Percentiles rank a stretch among this genome's conserved stretches.
These are phyloP conservation scores for Cardiosporidium cionae DNA, from an alignment of 169 alveolate genomes.

Conservation along the genomic window DNA sequence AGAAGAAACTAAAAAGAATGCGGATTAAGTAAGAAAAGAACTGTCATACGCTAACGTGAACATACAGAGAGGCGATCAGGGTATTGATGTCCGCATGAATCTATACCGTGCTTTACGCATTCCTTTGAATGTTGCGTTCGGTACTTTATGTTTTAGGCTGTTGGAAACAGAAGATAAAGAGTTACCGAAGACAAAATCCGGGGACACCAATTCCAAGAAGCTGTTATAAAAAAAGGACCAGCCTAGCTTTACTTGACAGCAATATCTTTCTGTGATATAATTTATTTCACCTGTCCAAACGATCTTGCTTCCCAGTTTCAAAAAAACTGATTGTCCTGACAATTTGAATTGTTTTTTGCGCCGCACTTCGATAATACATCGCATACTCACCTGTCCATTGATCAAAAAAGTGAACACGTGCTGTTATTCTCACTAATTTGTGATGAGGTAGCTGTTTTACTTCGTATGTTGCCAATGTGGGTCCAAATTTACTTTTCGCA, in stretches of 20 bases:
- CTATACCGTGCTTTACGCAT: neutral
- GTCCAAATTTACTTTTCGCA: conserved; percentile 30
- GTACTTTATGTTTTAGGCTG: too few species aligned
- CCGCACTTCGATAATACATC: too few species aligned
- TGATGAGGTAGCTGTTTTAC: conserved; percentile 23
- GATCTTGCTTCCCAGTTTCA: neutral
- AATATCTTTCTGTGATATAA: neutral
- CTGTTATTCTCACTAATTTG: conserved; percentile 12
- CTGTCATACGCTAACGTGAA: too few species aligned
- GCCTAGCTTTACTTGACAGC: neutral
- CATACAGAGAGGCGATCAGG: neutral
- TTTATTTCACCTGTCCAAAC: neutral
- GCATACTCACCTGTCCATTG: conserved; percentile 32
- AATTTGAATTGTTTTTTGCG: neutral
- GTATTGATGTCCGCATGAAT: neutral
- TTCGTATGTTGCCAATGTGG: conserved; percentile 10
- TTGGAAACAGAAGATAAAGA: too few species aligned
- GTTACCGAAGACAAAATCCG: neutral
- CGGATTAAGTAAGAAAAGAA: too few species aligned
- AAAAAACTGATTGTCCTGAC: neutral
- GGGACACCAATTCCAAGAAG: neutral
- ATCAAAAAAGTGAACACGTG: conserved; percentile 37
- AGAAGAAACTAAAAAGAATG: too few species aligned
- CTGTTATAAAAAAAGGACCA: neutral
- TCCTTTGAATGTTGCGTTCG: too few species aligned